Conservation (phyloP, 2,329 filamentous ascomycete species). For the Botrytis galanthina region DNA sequence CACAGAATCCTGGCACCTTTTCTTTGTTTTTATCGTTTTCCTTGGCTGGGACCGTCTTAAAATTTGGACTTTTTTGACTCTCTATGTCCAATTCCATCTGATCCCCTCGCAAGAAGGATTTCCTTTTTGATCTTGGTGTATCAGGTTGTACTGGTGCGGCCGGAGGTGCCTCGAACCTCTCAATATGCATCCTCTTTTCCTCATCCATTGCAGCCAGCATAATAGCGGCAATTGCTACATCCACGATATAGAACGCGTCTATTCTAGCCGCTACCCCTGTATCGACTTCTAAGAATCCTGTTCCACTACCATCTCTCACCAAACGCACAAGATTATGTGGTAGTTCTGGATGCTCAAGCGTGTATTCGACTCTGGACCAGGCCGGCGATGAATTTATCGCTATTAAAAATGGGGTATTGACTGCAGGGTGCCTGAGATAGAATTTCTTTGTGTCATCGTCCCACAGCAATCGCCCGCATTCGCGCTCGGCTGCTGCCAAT, state of each 20-base stretch:
- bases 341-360: slow-evolving; percentile 62
- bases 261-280: slow-evolving; percentile 58
- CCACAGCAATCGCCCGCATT: slow-evolving; percentile 71
- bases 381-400: slow-evolving; percentile 57
- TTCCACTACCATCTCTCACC: slow-evolving; percentile 58
- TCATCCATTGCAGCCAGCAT: slow-evolving; percentile 58
- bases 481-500: slow-evolving; percentile 61
- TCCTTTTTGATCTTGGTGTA: slow-evolving; percentile 28
- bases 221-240: slow-evolving; percentile 60
- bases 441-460: slow-evolving; percentile 58
- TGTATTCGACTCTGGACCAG: slow-evolving; percentile 62
- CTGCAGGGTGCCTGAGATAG: slow-evolving; percentile 62
- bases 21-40: slow-evolving; percentile 41
- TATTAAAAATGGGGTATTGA: slow-evolving; percentile 62
- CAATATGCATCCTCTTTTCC: slow-evolving; percentile 50
- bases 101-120: slow-evolving; percentile 46
- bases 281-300: slow-evolving; percentile 59
- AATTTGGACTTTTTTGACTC: slow-evolving; percentile 49
- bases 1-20: slow-evolving; percentile 50
- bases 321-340: slow-evolving; percentile 59
- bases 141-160: slow-evolving; percentile 33
- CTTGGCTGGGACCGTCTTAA: slow-evolving; percentile 43
- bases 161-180: slow-evolving; percentile 60
- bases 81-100: slow-evolving; percentile 62
- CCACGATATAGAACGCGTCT: slow-evolving; percentile 59